phyloP scores from a whole-genome alignment of 2,329 filamentous ascomycete species.

The Monascus ruber region DNA sequence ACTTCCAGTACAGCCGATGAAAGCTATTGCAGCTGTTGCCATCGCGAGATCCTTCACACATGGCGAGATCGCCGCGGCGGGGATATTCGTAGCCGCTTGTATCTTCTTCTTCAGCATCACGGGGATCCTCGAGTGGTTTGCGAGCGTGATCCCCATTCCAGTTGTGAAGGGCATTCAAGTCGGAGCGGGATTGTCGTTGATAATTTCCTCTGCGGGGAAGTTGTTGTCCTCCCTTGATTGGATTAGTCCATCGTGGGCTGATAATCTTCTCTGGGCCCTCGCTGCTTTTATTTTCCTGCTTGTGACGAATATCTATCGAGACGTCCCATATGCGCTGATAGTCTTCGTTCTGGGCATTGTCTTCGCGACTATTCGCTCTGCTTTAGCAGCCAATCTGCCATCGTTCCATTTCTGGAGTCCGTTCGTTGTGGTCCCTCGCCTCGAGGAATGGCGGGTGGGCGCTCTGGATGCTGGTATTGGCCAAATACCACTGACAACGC shows the following conservation, averaged over 20 bases:
- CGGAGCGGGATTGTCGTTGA: slow-evolving; percentile 73
- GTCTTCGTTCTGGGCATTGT: slow-evolving; percentile 59
- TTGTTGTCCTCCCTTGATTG: slow-evolving; percentile 60
- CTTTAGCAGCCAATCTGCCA: slow-evolving; percentile 32
- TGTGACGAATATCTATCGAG: slow-evolving; percentile 50
- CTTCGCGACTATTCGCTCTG: slow-evolving; percentile 44
- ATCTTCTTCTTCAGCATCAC: slow-evolving; percentile 70
- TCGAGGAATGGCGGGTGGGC: slow-evolving; percentile 40
- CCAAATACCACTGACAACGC: slow-evolving; percentile 78
- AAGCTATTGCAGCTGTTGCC: slow-evolving; percentile 84
- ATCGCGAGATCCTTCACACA: slow-evolving; percentile 57
- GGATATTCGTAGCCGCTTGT: slow-evolving; percentile 62
- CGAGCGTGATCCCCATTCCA: slow-evolving; percentile 65
- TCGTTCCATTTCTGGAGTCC: slow-evolving; percentile 52
- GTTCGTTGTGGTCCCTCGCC: slow-evolving; percentile 35
- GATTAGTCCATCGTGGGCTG: slow-evolving; percentile 53
- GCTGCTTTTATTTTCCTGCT: slow-evolving; percentile 62
- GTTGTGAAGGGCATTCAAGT: slow-evolving; percentile 93
- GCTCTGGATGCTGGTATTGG: slow-evolving; percentile 61
- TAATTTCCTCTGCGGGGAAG: slow-evolving; percentile 61
- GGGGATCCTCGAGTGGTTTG: slow-evolving; percentile 64
- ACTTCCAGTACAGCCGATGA: slow-evolving; percentile 80
- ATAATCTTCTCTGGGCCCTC: slow-evolving; percentile 71
- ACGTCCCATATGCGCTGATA: slow-evolving; percentile 66
- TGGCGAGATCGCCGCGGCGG: slow-evolving; percentile 67